Percentiles rank a stretch among this genome's conserved stretches.
These are phyloP conservation scores for Pythium sp. DNA, from an alignment of 352 stramenopile genomes.

Conservation along the genomic window DNA sequence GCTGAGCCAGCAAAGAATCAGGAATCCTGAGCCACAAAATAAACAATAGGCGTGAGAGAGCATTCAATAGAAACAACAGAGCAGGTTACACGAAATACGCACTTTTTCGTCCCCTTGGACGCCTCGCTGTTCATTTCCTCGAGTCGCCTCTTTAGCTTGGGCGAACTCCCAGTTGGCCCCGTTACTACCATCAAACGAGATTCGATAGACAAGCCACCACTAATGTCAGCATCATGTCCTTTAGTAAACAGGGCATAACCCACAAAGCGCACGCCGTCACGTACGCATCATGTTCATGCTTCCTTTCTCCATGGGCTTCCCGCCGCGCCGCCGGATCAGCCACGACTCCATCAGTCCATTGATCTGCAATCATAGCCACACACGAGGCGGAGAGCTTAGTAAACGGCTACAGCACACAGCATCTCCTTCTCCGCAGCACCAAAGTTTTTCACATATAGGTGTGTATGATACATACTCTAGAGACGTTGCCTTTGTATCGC, in stretches of 20 bases:
- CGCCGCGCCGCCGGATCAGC: constrained; percentile 74
- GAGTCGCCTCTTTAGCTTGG: constrained; percentile 67
- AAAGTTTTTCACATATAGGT: neutral
- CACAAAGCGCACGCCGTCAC: neutral
- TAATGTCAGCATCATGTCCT: neutral
- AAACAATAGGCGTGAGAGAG: constrained; percentile 6
- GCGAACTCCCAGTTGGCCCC: constrained; percentile 49
- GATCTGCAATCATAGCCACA: constrained; percentile 35
- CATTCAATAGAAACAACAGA: neutral
- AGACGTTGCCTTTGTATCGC: constrained; percentile 83
- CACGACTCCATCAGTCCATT: constrained; percentile 85
- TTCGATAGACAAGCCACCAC: neutral
- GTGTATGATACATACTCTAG: constrained; percentile 38
- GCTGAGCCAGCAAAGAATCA: constrained; percentile 38
- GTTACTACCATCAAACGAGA: constrained; percentile 30
- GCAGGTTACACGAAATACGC: neutral
- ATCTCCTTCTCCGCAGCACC: neutral
- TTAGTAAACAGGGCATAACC: neutral
- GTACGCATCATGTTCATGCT: constrained; percentile 43
- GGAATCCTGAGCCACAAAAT: constrained; percentile 5
- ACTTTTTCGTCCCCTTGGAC: constrained; percentile 39
- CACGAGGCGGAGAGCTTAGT: neutral
- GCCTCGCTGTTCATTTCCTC: constrained; percentile 53
- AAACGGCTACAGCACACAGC: neutral
- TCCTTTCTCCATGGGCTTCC: constrained; percentile 78